Evolutionary conservation across 2,329 filamentous ascomycete species (phyloP).

Genomic region (Colletotrichum neosansevieriae): DNA sequence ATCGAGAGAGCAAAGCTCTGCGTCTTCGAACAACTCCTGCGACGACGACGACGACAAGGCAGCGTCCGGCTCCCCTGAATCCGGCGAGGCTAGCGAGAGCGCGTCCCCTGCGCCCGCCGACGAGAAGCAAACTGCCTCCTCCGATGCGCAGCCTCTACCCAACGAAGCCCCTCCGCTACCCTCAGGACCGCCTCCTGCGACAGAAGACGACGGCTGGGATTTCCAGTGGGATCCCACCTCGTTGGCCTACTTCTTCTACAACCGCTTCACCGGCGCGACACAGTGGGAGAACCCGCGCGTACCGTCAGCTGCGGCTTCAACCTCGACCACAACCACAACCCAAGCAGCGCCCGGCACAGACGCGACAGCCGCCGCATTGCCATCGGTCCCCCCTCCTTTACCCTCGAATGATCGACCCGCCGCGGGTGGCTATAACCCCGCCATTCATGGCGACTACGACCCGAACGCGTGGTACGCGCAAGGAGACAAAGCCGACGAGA

Average conservation of each 20-base stretch:
- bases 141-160: conserved; percentile 51
- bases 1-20: background rate
- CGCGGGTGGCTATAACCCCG: conserved; percentile 89
- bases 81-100: conserved; percentile 36
- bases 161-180: conserved; percentile 57
- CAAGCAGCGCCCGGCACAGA: conserved; percentile 41
- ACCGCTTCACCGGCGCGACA: conserved; percentile 78
- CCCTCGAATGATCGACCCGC: conserved; percentile 55
- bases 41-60: background rate
- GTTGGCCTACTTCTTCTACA: conserved; percentile 85
- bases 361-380: conserved; percentile 43
- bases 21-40: conserved; percentile 4
- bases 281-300: conserved; percentile 92
- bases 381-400: conserved; percentile 48
- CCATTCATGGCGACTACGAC: conserved; percentile 96
- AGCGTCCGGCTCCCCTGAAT: conserved; percentile 36
- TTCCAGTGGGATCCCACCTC: conserved; percentile 78
- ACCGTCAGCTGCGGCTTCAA: conserved; percentile 53
- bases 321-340: conserved; percentile 38
- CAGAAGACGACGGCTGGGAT: conserved; percentile 83
- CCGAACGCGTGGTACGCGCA: conserved; percentile 95
- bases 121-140: conserved; percentile 34
- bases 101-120: conserved; percentile 30
- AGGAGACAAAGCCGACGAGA: conserved; percentile 60
- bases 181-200: conserved; percentile 57